Conservation (phyloP, 2,329 filamentous ascomycete genomes). For the Thielaviopsis ethacetica region DNA sequence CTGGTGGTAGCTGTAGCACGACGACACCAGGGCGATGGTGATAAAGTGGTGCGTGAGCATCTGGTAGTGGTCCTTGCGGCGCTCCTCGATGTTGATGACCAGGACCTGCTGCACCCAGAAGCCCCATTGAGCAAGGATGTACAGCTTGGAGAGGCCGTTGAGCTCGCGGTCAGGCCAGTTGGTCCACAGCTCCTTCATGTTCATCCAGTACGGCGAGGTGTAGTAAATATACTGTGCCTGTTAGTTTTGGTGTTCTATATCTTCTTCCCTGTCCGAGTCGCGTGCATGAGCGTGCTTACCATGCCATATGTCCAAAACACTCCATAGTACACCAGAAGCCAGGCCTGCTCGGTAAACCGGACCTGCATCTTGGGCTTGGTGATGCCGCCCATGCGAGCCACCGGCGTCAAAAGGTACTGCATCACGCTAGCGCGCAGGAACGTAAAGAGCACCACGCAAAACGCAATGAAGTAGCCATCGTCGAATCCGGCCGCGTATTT, state of each 20-base stretch:
- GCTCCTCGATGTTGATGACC: constrained; percentile 86
- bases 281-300: constrained; percentile 37
- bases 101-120: constrained; percentile 93
- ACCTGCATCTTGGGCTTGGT: constrained; percentile 58
- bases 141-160: constrained; percentile 61
- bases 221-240: constrained; percentile 56
- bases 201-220: constrained; percentile 61
- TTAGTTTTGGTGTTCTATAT: background rate
- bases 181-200: constrained; percentile 65
- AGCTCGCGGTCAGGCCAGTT: constrained; percentile 70
- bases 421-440: constrained; percentile 70
- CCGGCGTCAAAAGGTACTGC: constrained; percentile 71
- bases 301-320: constrained; percentile 72
- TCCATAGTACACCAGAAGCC: constrained; percentile 71
- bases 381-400: constrained; percentile 58
- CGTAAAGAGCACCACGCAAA: constrained; percentile 73
- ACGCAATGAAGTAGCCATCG: constrained; percentile 61
- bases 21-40: constrained; percentile 63
- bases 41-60: constrained; percentile 94
- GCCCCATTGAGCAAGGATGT: constrained; percentile 75
- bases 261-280: background rate
- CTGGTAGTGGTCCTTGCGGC: constrained; percentile 86
- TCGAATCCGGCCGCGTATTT: constrained; percentile 63
- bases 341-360: constrained; percentile 87
- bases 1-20: constrained; percentile 74